A percentile compares a stretch with the other conserved stretches of the same genome.
Evolutionary conservation across 192 early-diverging fungal genomes (phyloP).

Genomic region (Mortierella hygrophila): DNA sequence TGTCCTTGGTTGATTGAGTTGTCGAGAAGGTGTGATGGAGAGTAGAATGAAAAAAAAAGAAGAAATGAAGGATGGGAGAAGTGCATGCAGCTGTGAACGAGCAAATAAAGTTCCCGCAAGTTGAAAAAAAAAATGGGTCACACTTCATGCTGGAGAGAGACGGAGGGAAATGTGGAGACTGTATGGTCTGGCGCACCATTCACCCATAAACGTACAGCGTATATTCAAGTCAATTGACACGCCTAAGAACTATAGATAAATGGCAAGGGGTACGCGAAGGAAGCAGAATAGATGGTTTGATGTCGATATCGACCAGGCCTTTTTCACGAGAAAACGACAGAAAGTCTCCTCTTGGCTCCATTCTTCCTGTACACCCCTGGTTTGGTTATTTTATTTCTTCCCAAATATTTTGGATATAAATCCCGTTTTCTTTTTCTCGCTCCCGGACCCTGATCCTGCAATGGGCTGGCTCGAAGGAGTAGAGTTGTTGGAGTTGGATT

Average conservation of each 20-base stretch:
- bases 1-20: neutral
- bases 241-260: no score
- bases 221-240: no score
- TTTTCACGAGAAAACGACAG: no score
- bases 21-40: neutral
- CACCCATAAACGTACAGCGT: no score
- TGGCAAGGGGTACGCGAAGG: neutral
- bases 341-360: neutral
- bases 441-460: slow-evolving; percentile 41
- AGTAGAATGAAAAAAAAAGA: neutral
- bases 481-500: neutral
- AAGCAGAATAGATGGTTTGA: neutral
- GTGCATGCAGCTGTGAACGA: neutral
- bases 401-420: slow-evolving; percentile 56
- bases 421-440: slow-evolving; percentile 52
- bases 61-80: neutral
- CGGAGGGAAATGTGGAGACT: neutral
- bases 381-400: slow-evolving; percentile 29
- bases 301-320: neutral
- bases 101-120: neutral
- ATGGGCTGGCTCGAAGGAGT: slow-evolving; percentile 5
- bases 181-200: neutral
- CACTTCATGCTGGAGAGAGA: neutral
- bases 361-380: neutral
- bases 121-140: neutral